Evolutionary conservation across 768 basidiomycete species (phyloP), one percentile per base, ranked within the genome.

Genomic region (Udeniomyces megalosporus): DNA sequence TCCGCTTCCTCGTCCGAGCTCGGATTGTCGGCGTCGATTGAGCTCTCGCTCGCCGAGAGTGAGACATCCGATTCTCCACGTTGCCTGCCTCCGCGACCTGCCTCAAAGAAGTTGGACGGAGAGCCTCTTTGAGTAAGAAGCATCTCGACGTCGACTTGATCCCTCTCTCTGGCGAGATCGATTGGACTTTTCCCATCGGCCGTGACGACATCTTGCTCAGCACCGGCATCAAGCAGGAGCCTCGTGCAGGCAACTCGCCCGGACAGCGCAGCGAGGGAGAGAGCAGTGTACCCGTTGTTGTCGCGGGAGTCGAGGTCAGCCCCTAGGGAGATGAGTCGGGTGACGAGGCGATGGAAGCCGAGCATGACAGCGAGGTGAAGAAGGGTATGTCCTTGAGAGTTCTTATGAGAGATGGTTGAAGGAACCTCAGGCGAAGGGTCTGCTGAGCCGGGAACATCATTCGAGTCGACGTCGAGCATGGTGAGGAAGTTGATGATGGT

Each of bases 301-400:
- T 99, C 95, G 53, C 88, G 82, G 15, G 78, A 79, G 70, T 97
- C 89, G 58, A 91, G 67, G 70, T 91, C 88, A 42, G 84, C 82
- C 7, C 79, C 81, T 58, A 80, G 85, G 4, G 76, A 74, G 61
- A 93, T 75, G 61, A 99, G 77, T 74, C 86, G 88, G 49, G 76
- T 70, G 20, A 83, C 79, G 34, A 97, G 79, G 5, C 80, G 75
- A 10, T 80, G 75, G 72, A 88, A 87, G 32, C 84, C 84, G 60
- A 91, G 80, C 70, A 88, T 83, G 5, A 82, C 78, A 1, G 91
- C 84, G 48, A 96, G 77, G 71, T 99, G 93, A 12, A 97, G 81
- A 4, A 99, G 75, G 0, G 89, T 92, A 69, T 96, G 92, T 28
- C 86, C 85, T 80, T 59, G 79, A 11, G 67, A 69, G 50, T 84